Conservation (phyloP, 176 grass and related monocot species). For the Sorghum bicolor region DNA sequence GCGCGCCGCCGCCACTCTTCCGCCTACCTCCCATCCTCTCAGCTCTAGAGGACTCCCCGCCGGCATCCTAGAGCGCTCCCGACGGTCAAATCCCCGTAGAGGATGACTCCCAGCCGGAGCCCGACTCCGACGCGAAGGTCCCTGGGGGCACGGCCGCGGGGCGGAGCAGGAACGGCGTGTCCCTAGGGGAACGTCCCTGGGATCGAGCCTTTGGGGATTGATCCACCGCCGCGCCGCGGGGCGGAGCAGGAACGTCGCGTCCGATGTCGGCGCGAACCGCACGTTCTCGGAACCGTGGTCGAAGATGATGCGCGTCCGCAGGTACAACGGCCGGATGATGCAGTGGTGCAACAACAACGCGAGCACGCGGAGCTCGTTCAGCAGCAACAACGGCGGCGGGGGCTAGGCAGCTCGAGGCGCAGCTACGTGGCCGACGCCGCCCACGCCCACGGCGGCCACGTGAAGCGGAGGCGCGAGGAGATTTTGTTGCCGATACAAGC, state of each 20-base stretch:
- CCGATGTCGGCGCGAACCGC: slow-evolving; percentile 17
- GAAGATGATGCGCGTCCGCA: slow-evolving; percentile 31
- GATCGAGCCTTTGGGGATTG: slow-evolving; percentile 81
- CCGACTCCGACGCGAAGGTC: slow-evolving; percentile 9
- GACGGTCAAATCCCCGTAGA: slow-evolving; percentile 90
- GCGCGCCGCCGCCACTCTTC: slow-evolving; percentile 26
- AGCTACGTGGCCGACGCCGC: slow-evolving; percentile 22
- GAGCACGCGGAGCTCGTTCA: slow-evolving; percentile 82
- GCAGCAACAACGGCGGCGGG: slow-evolving; percentile 62
- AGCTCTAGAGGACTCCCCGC: slow-evolving; percentile 68
- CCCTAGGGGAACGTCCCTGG: no score
- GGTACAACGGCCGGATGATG: slow-evolving; percentile 59
- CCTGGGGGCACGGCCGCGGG: slow-evolving; percentile 55
- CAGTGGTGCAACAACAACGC: slow-evolving; percentile 71
- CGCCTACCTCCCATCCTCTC: slow-evolving; percentile 88
- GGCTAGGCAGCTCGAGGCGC: slow-evolving; percentile 44
- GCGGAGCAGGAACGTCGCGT: slow-evolving; percentile 23
- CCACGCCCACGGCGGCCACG: background rate
- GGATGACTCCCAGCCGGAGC: slow-evolving; percentile 43
- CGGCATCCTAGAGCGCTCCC: slow-evolving; percentile 59
- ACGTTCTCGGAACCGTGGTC: slow-evolving; percentile 71
- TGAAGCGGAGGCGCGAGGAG: slow-evolving; percentile 44
- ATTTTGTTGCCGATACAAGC: no score
- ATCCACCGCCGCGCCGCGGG: slow-evolving; percentile 65
- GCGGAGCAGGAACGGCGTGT: slow-evolving; percentile 71